Conservation (phyloP, 768 basidiomycete species). For the Naganishia vaughanmartiniae region DNA sequence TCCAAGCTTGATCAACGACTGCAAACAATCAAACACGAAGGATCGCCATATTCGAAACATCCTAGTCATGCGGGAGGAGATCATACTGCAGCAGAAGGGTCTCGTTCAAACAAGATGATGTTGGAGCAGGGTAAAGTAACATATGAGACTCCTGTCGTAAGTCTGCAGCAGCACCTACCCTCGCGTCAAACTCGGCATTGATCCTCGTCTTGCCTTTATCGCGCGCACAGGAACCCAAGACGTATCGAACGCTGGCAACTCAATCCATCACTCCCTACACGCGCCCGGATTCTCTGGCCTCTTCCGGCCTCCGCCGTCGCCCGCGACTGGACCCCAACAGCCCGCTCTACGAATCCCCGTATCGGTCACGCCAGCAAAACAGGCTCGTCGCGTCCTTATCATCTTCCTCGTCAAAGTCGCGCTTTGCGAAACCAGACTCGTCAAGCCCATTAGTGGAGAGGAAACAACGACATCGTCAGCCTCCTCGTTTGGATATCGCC, state of each 20-base stretch:
- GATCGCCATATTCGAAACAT: constrained; percentile 6
- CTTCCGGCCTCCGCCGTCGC: neutral
- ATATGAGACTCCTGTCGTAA: constrained; percentile 12
- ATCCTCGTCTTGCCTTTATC: neutral
- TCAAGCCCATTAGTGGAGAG: constrained; percentile 13
- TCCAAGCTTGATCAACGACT: constrained; percentile 8
- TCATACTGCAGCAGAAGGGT: neutral
- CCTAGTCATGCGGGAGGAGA: neutral
- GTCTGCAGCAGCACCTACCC: neutral
- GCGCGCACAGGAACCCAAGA: constrained; percentile 5
- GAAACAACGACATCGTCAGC: neutral
- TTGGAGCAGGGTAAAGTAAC: constrained; percentile 5
- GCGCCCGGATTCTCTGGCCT: neutral
- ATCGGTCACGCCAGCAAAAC: neutral
- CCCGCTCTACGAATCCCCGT: constrained; percentile 19
- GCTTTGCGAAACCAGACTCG: neutral
- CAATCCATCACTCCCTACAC: constrained; percentile 6
- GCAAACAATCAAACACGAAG: constrained; percentile 5
- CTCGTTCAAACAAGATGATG: too few relatives aligned
- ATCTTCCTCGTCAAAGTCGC: neutral
- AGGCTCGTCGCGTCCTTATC: neutral
- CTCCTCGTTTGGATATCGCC: constrained; percentile 17
- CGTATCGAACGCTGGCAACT: neutral
- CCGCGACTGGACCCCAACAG: constrained; percentile 6
- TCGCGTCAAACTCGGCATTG: neutral